Evolutionary conservation across 23 red algal species (phyloP), one percentile per base, ranked within the genome.

Genomic region (Pyropia yezoensis): DNA sequence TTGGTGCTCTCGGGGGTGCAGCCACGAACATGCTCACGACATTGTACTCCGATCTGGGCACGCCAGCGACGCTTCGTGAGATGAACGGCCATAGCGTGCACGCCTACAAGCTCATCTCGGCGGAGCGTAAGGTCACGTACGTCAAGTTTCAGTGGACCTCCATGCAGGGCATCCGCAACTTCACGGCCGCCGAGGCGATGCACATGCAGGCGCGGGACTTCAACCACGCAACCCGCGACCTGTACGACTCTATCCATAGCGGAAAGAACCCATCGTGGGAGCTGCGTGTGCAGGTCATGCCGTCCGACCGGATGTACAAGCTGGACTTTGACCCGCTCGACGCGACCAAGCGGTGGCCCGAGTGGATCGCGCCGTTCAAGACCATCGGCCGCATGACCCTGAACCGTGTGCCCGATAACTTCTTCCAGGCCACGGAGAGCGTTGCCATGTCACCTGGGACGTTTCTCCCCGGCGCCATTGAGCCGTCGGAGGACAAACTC

Each of bases 61-160:
- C 88, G 13, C 89, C 89, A 18, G 49, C 47, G 8, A 61, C 67
- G 14, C 88, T 88, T 34, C 89, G 89, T 50, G 62, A 73, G 18
- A 95, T 95, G 89, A 56, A 73, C n/a, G 89, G 89, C 0, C 57
- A 66, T 25, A 67, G 76, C 21, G 89, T 95, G 4, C 73, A 95
- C 54, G 63, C 89, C 1, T 95, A 75, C 66, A 62, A 78, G 17
- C 52, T 95, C 11, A 29, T 95, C 27, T 87, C 76, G 14, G 32
- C 49, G 2, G 69, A 80, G 49, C 53, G 73, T 0, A 59, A 86
- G 32, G 80, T 69, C 23, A 86, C 73, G 16, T 93, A 93, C 62
- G 79, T 86, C 18, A 85, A 85, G 45, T 93, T 93, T 51, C 74
- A 85, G 18, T 95, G 89, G 89, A 65, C 66, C 1, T 28, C 89